phyloP scores from a whole-genome alignment of 257 asterid species.

The Verbascum thapsus region DNA sequence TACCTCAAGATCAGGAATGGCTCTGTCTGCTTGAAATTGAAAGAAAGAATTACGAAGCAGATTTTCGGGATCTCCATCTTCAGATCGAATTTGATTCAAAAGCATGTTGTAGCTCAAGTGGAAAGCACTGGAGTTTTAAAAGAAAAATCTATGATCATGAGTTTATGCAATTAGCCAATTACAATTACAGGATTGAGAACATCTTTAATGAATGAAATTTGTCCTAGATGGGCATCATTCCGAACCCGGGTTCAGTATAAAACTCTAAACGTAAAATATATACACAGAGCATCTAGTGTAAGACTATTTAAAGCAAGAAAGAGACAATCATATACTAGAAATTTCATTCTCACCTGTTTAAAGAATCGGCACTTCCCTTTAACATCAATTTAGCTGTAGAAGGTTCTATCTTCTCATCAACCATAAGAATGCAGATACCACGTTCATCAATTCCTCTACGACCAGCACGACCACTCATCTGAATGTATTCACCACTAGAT shows the following conservation, averaged over 20 bases:
- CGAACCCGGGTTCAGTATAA: constrained; percentile 1
- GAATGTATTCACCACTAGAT: constrained; percentile 97
- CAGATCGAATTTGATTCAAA: constrained; percentile 89
- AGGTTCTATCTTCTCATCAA: constrained; percentile 96
- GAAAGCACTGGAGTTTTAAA: constrained; percentile 75
- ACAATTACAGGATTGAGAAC: no score
- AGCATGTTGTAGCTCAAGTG: constrained; percentile 97
- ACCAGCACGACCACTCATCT: constrained; percentile 99
- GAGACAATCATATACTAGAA: background rate
- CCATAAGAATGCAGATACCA: constrained; percentile 98
- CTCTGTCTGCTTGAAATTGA: constrained; percentile 95
- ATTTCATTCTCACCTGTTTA: constrained; percentile 67
- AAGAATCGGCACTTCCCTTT: constrained; percentile 93
- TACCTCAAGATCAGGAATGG: constrained; percentile 97
- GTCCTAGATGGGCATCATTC: constrained; percentile 8
- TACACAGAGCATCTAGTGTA: constrained; percentile 19
- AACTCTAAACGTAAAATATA: constrained; percentile 18
- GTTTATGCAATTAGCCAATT: constrained; percentile 23
- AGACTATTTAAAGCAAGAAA: constrained; percentile 18
- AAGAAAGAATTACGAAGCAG: constrained; percentile 90
- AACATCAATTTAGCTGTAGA: constrained; percentile 87
- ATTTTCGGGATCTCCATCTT: constrained; percentile 94
- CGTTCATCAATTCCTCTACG: constrained; percentile 99
- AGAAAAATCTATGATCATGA: constrained; percentile 26
- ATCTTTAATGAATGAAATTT: background rate